Conservation (phyloP, 495 filamentous ascomycete genomes). For the Alectoria sarmentosa region DNA sequence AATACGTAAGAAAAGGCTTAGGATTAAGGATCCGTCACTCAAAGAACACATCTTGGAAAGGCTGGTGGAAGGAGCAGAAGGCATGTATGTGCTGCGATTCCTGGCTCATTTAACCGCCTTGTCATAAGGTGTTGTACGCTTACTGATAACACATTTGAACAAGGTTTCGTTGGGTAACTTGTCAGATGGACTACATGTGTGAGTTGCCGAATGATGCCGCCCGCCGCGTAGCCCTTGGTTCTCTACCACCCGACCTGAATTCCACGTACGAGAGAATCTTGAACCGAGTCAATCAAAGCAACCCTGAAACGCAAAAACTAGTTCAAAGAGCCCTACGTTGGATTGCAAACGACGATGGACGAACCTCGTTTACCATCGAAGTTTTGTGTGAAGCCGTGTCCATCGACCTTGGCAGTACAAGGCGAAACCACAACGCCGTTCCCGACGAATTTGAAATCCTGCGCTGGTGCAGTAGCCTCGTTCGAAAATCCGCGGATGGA, state of each 20-base stretch:
- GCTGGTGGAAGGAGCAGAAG: conserved; percentile 27
- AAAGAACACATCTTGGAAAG: conserved; percentile 32
- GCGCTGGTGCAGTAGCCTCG: conserved; percentile 29
- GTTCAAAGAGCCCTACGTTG: not conserved
- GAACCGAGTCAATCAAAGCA: conserved; percentile 26
- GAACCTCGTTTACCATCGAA: not conserved
- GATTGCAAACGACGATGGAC: not conserved
- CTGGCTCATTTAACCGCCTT: not conserved
- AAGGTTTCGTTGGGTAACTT: conserved; percentile 39
- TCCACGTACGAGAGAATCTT: conserved; percentile 35
- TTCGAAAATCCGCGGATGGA: conserved; percentile 23
- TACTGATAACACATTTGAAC: not conserved
- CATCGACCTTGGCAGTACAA: conserved; percentile 8
- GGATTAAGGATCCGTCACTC: conserved; percentile 22
- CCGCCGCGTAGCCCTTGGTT: conserved; percentile 28
- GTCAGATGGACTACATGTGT: conserved; percentile 36
- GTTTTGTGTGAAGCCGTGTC: conserved; percentile 25
- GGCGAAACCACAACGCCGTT: conserved; percentile 14
- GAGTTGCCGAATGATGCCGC: conserved; percentile 29
- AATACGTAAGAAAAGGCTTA: conserved; percentile 22
- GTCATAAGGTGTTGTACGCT: not conserved
- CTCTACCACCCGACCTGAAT: conserved; percentile 30
- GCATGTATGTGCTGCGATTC: too few species aligned
- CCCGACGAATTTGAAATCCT: conserved; percentile 24
- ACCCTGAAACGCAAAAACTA: not conserved